Conservation (phyloP, 2,329 filamentous ascomycete species). For the Bipolaris zeicola region DNA sequence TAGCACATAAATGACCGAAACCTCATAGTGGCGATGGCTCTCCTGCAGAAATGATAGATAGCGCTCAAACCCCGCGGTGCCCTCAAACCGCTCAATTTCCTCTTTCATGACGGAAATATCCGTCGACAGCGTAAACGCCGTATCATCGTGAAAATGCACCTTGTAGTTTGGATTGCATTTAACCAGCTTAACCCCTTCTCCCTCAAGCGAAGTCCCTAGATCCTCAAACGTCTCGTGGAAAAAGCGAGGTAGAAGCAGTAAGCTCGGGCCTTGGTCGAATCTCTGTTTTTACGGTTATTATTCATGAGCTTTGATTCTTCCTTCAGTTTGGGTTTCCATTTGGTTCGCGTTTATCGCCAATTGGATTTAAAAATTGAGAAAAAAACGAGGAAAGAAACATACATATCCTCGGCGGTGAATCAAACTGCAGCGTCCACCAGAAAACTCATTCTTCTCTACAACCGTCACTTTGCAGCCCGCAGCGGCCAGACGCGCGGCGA, state of each 20-base stretch:
- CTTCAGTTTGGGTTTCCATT: too few species aligned
- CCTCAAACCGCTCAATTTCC: constrained; percentile 75
- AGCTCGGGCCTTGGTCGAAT: constrained; percentile 78
- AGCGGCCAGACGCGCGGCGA: constrained; percentile 72
- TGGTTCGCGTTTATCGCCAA: too few species aligned
- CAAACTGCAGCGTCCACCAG: constrained; percentile 72
- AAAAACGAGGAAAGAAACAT: constrained; percentile 10
- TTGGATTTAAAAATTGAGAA: too few species aligned
- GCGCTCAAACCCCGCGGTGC: constrained; percentile 71
- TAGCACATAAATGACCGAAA: constrained; percentile 69
- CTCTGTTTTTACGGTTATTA: constrained; percentile 47
- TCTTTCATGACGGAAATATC: constrained; percentile 72
- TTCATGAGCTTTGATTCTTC: too few species aligned
- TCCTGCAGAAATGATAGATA: constrained; percentile 71
- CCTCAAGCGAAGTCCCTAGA: constrained; percentile 68
- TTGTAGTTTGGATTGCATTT: constrained; percentile 79
- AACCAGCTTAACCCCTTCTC: constrained; percentile 69
- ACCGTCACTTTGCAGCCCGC: constrained; percentile 75
- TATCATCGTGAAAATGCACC: constrained; percentile 73
- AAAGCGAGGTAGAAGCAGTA: constrained; percentile 72
- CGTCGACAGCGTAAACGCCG: constrained; percentile 67
- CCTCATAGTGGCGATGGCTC: constrained; percentile 71
- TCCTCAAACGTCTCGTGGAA: constrained; percentile 73
- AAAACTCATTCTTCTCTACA: constrained; percentile 76
- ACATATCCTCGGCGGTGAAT: constrained; percentile 65